Base-by-base conservation (phyloP, 129 eudicot genomes). In the Pseudognaphalium luteoalbum region DNA sequence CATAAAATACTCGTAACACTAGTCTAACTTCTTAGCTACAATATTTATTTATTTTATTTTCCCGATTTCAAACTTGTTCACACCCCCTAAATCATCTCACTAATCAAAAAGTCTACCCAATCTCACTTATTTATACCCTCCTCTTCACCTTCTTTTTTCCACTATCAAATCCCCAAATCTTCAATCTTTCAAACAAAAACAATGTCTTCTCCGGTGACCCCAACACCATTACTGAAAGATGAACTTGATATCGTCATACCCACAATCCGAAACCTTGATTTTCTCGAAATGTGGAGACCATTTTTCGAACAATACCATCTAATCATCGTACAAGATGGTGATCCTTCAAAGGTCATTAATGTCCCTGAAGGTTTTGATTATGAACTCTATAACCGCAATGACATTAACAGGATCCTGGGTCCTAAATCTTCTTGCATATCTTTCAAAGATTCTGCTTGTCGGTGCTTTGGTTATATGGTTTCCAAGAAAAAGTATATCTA, bases 381-480 rank as follows among this genome's bases (percentile, higher is more conserved):
- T 37, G 92, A 87, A 61, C 83, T 87, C 70, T 85, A 87, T 59
- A 87, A 87, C 72, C 85, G 92, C 21, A 87, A 87, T 51, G 92
- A 87, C 29, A 87, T 87, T 39, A 87, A 88, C 52, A 74, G 82
- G 37, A 88, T 88, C 63, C 39, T 88, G 73, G 92, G 92, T 37
- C 92, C 92, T 41, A 85, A 82, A 64, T 83, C 92, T 22, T 88
- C 92, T 19, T 88, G 92, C 77, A 88, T 88, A 58, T 85, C 89
- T 0, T 87, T 85, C 51, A 87, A 87, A 57, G 89, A 87, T 63
- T 87, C 92, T 70, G 92, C 92, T 77, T 88, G 92, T 8, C 67
- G 92, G 19, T 88, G 89, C 82, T 88, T 88, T 16, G 91, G 91
- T 2, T 85, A 73, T 37, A 85, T 81, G 88, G 85, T 85, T 8